Conservation (phyloP, 2,329 filamentous ascomycete genomes). For the Zymoseptoria ardabiliae region DNA sequence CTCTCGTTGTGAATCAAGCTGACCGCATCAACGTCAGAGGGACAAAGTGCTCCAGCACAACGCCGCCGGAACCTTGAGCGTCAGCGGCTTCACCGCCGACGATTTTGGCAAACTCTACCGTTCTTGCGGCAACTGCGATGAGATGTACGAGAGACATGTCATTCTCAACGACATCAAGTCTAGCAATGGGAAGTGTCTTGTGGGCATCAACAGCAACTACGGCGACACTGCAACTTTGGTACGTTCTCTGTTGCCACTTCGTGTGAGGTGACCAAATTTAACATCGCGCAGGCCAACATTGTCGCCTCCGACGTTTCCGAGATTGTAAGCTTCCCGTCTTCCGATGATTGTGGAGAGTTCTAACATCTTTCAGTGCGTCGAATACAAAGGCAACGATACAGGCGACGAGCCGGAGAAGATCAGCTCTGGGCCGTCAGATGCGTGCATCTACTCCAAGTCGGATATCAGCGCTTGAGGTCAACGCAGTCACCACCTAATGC, state of each 20-base stretch:
- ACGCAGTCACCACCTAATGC: too few species aligned
- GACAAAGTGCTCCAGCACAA: constrained; percentile 41
- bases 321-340: constrained; percentile 13
- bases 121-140: constrained; percentile 44
- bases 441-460: constrained; percentile 28
- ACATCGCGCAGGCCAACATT: constrained; percentile 28
- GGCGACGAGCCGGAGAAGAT: constrained; percentile 30
- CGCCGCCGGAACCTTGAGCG: constrained; percentile 33
- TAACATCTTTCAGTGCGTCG: constrained; percentile 5
- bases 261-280: neutral
- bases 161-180: constrained; percentile 40
- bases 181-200: constrained; percentile 37
- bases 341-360: neutral
- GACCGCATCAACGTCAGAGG: constrained; percentile 18
- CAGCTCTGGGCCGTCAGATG: constrained; percentile 25
- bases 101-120: constrained; percentile 46
- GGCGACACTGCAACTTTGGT: constrained; percentile 12
- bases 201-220: constrained; percentile 45
- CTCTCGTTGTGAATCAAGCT: neutral
- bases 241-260: neutral
- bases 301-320: constrained; percentile 29
- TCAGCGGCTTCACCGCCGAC: constrained; percentile 34
- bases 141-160: constrained; percentile 36
- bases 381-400: constrained; percentile 31
- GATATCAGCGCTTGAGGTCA: constrained; percentile 18